A percentile compares a stretch with the other conserved stretches of the same genome.
Conservation (phyloP, 2,329 filamentous ascomycete genomes). For the Ceratocystis huliohia region DNA sequence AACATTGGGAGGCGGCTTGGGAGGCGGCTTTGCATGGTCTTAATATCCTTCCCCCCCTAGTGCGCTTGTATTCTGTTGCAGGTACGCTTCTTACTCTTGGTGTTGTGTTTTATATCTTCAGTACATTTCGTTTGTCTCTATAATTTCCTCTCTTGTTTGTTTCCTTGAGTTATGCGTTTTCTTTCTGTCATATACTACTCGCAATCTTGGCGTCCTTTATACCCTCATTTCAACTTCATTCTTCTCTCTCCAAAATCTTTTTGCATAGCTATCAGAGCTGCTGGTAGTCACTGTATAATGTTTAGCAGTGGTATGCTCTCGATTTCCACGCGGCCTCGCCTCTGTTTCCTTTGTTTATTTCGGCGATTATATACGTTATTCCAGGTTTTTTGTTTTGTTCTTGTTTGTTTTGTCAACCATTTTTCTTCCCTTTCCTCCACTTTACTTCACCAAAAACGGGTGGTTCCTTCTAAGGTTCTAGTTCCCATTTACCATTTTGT, state of each 20-base stretch:
- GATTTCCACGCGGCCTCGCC: neutral
- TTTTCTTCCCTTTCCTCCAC: neutral
- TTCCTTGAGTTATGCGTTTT: conserved; percentile 5
- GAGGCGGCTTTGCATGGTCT: neutral
- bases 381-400: neutral
- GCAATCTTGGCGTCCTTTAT: neutral
- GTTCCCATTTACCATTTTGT: neutral
- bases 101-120: neutral
- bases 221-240: neutral
- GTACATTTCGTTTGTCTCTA: neutral
- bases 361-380: neutral
- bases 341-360: neutral
- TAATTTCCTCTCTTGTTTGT: neutral
- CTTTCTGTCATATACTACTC: neutral
- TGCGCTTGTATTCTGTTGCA: neutral
- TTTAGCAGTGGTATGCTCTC: too few species aligned
- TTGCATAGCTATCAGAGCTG: neutral
- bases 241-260: neutral
- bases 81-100: too few species aligned
- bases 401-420: neutral
- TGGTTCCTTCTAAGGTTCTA: neutral
- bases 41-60: neutral
- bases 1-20: conserved; percentile 10
- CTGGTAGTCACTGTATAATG: neutral
- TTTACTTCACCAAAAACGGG: neutral